Evolutionary conservation across 2,329 filamentous ascomycete species (phyloP).

Genomic region (Didymella segeticola): DNA sequence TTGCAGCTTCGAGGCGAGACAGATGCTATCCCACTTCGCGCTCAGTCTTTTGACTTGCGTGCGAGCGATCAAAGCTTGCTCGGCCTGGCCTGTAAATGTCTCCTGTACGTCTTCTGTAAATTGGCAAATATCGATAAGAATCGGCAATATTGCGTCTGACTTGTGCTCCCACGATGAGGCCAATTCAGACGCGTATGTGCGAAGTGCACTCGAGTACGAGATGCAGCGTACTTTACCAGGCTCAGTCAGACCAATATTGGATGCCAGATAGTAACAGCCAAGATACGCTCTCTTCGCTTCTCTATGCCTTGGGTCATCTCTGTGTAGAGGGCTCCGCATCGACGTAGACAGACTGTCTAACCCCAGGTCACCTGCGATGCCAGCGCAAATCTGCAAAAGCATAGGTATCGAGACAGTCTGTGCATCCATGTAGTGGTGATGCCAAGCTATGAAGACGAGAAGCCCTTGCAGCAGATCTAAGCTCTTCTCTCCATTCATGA

Average conservation of each 20-base stretch:
- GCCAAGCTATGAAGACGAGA: constrained; percentile 47
- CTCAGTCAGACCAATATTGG: constrained; percentile 38
- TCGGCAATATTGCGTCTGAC: constrained; percentile 39
- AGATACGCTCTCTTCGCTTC: constrained; percentile 46
- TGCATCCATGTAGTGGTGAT: constrained; percentile 47
- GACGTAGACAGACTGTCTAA: constrained; percentile 35
- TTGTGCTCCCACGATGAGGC: constrained; percentile 40
- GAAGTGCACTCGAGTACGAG: constrained; percentile 36
- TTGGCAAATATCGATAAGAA: constrained; percentile 42
- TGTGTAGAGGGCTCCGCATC: constrained; percentile 27
- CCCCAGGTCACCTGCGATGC: constrained; percentile 41
- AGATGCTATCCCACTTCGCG: constrained; percentile 44
- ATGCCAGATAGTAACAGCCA: constrained; percentile 45
- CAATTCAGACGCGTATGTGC: constrained; percentile 42
- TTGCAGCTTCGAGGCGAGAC: constrained; percentile 36
- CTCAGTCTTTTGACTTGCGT: constrained; percentile 43
- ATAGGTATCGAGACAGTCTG: constrained; percentile 44
- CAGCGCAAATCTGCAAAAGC: constrained; percentile 43
- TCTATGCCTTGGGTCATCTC: constrained; percentile 31
- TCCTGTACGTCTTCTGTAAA: constrained; percentile 47
- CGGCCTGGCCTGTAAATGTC: constrained; percentile 36
- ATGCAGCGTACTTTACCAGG: constrained; percentile 31
- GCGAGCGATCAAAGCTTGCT: constrained; percentile 39
- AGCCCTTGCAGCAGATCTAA: constrained; percentile 43
- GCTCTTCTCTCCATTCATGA: constrained; percentile 47